Conservation (phyloP, 2,329 filamentous ascomycete species). For the Elsinoe fawcettii region DNA sequence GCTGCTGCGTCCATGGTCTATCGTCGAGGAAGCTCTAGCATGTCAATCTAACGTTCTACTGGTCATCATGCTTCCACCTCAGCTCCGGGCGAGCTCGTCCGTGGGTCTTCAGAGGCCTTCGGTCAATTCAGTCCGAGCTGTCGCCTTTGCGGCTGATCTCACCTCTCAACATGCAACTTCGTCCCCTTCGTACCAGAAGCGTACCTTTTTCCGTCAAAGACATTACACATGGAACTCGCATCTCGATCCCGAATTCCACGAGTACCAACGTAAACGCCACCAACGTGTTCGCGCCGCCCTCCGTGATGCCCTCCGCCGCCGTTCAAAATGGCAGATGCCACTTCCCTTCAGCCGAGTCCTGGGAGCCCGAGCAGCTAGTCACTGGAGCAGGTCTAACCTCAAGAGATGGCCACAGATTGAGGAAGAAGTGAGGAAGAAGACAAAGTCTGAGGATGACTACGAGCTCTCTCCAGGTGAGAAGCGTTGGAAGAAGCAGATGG, state of each 20-base stretch:
- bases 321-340: constrained; percentile 24
- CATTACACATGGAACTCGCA: constrained; percentile 24
- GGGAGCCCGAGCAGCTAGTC: constrained; percentile 26
- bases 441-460: constrained; percentile 19
- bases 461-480: constrained; percentile 26
- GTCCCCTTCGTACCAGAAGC: constrained; percentile 12
- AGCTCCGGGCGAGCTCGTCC: constrained; percentile 19
- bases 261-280: constrained; percentile 25
- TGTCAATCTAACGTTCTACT: constrained; percentile 1
- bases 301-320: constrained; percentile 26
- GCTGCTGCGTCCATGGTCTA: not conserved
- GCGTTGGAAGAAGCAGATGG: constrained; percentile 30
- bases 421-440: constrained; percentile 18
- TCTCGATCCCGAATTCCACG: constrained; percentile 28
- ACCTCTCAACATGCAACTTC: not conserved
- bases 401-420: constrained; percentile 19
- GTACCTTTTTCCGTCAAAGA: constrained; percentile 24
- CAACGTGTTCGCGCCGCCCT: constrained; percentile 18
- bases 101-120: constrained; percentile 13
- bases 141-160: constrained; percentile 15
- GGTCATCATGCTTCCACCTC: constrained; percentile 24
- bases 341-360: constrained; percentile 25
- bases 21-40: not conserved
- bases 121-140: constrained; percentile 17
- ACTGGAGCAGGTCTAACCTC: constrained; percentile 21